A percentile compares a stretch with the other conserved stretches of the same genome.
Conservation (phyloP, 106 monocot genomes). For the Acorus calamus region DNA sequence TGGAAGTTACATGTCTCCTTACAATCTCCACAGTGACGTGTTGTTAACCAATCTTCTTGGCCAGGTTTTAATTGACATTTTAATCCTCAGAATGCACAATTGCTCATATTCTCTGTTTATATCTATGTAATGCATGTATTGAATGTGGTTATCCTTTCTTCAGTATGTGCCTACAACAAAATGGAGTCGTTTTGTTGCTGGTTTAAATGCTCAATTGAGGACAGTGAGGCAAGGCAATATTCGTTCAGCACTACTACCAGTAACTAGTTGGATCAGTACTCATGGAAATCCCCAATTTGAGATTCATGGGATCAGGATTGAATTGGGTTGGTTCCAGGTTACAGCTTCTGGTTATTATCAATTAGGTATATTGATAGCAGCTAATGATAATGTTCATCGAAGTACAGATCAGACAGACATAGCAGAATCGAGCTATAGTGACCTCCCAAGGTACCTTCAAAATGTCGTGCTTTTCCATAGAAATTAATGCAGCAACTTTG, state of each 20-base stretch:
- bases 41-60: slow-evolving; percentile 78
- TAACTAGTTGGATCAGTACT: slow-evolving; percentile 60
- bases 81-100: neutral
- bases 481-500: neutral
- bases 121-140: neutral
- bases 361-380: slow-evolving; percentile 52
- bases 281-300: slow-evolving; percentile 76
- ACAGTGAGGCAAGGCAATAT: slow-evolving; percentile 53
- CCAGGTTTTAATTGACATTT: slow-evolving; percentile 39
- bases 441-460: slow-evolving; percentile 38
- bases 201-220: slow-evolving; percentile 80
- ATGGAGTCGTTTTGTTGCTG: slow-evolving; percentile 77
- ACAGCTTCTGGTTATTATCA: slow-evolving; percentile 96
- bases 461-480: neutral
- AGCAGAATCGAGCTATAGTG: slow-evolving; percentile 20
- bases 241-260: slow-evolving; percentile 40
- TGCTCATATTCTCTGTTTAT: neutral
- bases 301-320: slow-evolving; percentile 50
- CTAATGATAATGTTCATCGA: slow-evolving; percentile 33
- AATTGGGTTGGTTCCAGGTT: slow-evolving; percentile 85
- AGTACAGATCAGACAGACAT: slow-evolving; percentile 27
- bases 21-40: slow-evolving; percentile 69
- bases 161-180: slow-evolving; percentile 70
- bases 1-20: slow-evolving; percentile 93
- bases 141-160: neutral